These are phyloP conservation scores for Domatiomyces catenatus DNA, from an alignment of 2,329 filamentous ascomycete species.

Conservation along the genomic window DNA sequence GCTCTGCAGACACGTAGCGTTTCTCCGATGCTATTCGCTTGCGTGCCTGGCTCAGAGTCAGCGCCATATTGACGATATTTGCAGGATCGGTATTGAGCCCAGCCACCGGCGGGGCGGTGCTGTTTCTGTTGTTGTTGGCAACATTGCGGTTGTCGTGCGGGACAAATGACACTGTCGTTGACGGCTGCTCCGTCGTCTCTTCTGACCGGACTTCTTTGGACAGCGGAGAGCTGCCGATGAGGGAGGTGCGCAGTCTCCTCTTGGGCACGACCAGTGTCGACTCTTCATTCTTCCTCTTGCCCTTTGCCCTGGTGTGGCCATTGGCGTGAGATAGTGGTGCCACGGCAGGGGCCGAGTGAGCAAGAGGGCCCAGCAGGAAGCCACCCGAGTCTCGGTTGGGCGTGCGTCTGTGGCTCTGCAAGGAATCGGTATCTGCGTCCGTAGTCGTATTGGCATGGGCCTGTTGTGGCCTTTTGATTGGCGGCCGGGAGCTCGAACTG, in stretches of 20 bases:
- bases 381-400: slow-evolving; percentile 22
- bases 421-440: neutral
- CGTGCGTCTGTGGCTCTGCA: slow-evolving; percentile 1
- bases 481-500: neutral
- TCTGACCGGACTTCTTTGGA: slow-evolving; percentile 16
- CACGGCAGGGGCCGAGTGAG: slow-evolving; percentile 20
- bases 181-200: slow-evolving; percentile 7
- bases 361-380: slow-evolving; percentile 32
- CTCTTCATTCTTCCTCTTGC: slow-evolving; percentile 28
- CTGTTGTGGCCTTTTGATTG: neutral
- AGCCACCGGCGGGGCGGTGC: slow-evolving; percentile 2
- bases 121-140: slow-evolving; percentile 1
- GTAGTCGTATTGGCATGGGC: neutral
- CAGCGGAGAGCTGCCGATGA: slow-evolving; percentile 21
- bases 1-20: slow-evolving; percentile 24
- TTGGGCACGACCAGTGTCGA: slow-evolving; percentile 22
- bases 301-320: slow-evolving; percentile 21
- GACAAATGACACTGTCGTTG: slow-evolving; percentile 5
- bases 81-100: slow-evolving; percentile 59
- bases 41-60: slow-evolving; percentile 72
- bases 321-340: slow-evolving; percentile 19
- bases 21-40: slow-evolving; percentile 43
- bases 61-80: slow-evolving; percentile 82
- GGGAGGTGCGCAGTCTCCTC: slow-evolving; percentile 23
- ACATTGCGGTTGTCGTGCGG: slow-evolving; percentile 1